These are phyloP conservation scores for Alternaria incomplexa DNA, from an alignment of 2,329 filamentous ascomycete species.

Conservation along the genomic window DNA sequence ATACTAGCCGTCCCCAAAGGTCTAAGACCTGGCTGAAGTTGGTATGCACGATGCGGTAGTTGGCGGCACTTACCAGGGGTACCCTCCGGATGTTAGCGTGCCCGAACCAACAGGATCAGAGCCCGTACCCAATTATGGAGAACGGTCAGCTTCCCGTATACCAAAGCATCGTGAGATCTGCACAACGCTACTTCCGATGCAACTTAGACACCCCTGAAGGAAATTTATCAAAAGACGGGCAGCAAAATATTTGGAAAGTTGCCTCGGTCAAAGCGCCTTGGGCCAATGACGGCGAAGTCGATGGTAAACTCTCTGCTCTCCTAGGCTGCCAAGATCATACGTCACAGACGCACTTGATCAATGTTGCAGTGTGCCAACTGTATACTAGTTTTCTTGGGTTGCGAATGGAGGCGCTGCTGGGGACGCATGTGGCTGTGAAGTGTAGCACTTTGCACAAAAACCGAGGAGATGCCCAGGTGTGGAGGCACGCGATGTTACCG, in stretches of 20 bases:
- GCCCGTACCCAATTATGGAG: not conserved
- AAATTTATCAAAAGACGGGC: not conserved
- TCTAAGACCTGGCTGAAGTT: not conserved
- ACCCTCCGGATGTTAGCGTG: not conserved
- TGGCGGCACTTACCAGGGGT: slow-evolving; percentile 1
- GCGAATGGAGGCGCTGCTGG: not conserved
- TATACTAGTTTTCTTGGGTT: not conserved
- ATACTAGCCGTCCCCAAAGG: not conserved
- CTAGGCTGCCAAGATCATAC: not conserved
- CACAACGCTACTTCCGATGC: not conserved
- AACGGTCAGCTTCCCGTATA: not conserved
- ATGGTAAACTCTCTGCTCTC: not conserved
- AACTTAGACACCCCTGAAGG: not conserved
- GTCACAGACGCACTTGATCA: not conserved
- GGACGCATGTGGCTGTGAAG: not conserved
- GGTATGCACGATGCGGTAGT: not conserved
- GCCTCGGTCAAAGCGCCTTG: not conserved
- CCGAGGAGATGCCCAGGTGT: not conserved
- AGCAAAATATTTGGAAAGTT: not conserved
- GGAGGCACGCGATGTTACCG: not conserved
- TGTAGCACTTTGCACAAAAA: not conserved
- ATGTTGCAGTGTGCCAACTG: not conserved
- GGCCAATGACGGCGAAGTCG: not conserved
- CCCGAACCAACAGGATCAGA: not conserved
- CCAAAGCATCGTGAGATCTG: not conserved